Evolutionary conservation across 345 rosid genomes (phyloP).

Genomic region (Aethionema arabicum): DNA sequence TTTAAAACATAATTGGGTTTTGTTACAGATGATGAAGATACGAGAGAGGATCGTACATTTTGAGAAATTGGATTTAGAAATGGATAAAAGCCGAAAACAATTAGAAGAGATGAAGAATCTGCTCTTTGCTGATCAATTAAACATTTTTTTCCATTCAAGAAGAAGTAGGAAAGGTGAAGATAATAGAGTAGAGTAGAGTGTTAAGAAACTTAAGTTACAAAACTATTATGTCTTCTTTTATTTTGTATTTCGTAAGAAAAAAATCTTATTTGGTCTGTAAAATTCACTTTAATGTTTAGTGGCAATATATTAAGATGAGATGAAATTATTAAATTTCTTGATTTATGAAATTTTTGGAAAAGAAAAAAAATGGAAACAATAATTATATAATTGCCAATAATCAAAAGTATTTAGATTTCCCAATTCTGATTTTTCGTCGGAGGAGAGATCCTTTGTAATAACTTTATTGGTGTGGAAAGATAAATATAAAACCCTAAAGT

Average conservation of each 20-base stretch:
- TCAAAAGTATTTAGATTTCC: not conserved
- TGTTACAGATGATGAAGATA: conserved; percentile 70
- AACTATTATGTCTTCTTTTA: not conserved
- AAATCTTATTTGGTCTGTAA: not conserved
- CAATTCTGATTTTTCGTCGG: not conserved
- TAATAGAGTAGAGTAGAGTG: conserved; percentile 40
- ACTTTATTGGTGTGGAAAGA: not conserved
- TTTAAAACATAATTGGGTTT: not conserved
- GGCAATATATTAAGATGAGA: not conserved
- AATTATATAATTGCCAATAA: conserved; percentile 17
- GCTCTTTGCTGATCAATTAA: conserved; percentile 76
- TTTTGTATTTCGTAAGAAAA: not conserved
- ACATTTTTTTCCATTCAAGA: conserved; percentile 51
- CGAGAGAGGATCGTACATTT: conserved; percentile 60
- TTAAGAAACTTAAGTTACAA: conserved; percentile 23
- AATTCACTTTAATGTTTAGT: conserved; percentile 9
- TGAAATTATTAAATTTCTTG: too few relatives aligned
- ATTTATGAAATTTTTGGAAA: too few relatives aligned
- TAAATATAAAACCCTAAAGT: conserved; percentile 24
- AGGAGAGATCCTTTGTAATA: not conserved
- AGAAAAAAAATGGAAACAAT: too few relatives aligned
- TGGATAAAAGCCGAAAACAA: conserved; percentile 86
- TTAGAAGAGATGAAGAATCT: conserved; percentile 71
- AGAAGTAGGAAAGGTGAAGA: conserved; percentile 38
- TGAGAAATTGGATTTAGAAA: conserved; percentile 73